Evolutionary conservation across 2,329 filamentous ascomycete genomes (phyloP), one percentile per base, ranked within the genome.

Genomic region (Apiospora hydei): DNA sequence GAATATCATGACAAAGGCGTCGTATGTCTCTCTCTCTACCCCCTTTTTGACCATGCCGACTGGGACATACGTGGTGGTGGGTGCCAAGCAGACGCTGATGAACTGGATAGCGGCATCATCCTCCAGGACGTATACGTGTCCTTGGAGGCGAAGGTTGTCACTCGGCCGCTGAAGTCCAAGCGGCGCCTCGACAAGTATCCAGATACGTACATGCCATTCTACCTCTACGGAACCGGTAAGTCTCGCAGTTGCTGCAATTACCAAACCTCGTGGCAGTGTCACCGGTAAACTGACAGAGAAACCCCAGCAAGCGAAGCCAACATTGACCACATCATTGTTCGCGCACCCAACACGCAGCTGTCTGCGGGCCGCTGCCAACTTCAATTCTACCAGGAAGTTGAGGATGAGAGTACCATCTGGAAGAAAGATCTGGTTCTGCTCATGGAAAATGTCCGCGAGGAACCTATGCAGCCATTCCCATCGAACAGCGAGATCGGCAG

Each of bases 321-420:
- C 71, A 84, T 86, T 47, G 80, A 84, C n/a, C 85, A 86, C 72
- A 78, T 84, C 57, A 81, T 86, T 30, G 78, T 82, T n/a, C 76
- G 78, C 2, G 78, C 83, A 0, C 84, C 84, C n/a, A 86, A 85
- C 74, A 82, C 80, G 13, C 77, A 79, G 4, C 77, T 83, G 0
- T 80, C 78, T 0, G 80, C 81, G 26, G 77, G 75, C 24, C 53
- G 46, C 57, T 82, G 30, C 43, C 77, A 57, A 3, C 74, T 75
- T 3, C 72, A 74, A n/a, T 75, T 71, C 61, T 73, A 70, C 38
- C 71, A 38, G 38, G 73, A 64, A 66, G 77, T 41, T 49, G 49
- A 38, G 18, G 77, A 34, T 49, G 49, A 38, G 21, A 72, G 46
- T 53, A 70, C 21, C 13, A 47, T 74, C 14, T 77, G 73, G 74